Conservation (phyloP, 371 early-diverging fungal species). For the Mucor lusitanicus region DNA sequence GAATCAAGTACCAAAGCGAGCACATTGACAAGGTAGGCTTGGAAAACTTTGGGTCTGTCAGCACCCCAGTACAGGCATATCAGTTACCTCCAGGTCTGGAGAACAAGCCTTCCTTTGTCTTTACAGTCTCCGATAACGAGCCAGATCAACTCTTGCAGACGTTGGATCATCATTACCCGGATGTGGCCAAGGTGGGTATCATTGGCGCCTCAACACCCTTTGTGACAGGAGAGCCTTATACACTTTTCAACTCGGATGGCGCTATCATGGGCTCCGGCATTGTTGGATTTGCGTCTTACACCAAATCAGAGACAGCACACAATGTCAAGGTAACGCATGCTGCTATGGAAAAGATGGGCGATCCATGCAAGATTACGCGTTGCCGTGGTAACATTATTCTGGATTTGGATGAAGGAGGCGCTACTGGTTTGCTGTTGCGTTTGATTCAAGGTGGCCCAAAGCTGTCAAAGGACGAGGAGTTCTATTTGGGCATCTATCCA, state of each 20-base stretch:
- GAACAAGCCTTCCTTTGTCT: conserved; percentile 38
- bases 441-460: conserved; percentile 40
- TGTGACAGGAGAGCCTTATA: conserved; percentile 64
- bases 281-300: conserved; percentile 59
- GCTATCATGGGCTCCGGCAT: conserved; percentile 59
- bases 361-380: conserved; percentile 58
- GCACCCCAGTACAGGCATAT: conserved; percentile 30
- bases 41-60: conserved; percentile 47
- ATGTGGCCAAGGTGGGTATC: conserved; percentile 57
- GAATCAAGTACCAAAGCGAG: conserved; percentile 36
- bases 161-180: conserved; percentile 55
- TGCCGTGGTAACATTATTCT: conserved; percentile 77
- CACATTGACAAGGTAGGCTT: conserved; percentile 51
- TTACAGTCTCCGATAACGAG: conserved; percentile 65
- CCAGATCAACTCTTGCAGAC: conserved; percentile 63
- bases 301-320: background rate
- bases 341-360: conserved; percentile 53
- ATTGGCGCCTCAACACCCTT: conserved; percentile 73
- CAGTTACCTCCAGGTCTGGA: conserved; percentile 18
- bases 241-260: conserved; percentile 52
- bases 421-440: conserved; percentile 63
- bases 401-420: conserved; percentile 64
- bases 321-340: conserved; percentile 31
- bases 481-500: conserved; percentile 53
- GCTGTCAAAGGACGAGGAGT: conserved; percentile 58